Evolutionary conservation across 176 grass and related monocot genomes (phyloP), one percentile per base, ranked within the genome.

Genomic region (Aegilops umbellulata): DNA sequence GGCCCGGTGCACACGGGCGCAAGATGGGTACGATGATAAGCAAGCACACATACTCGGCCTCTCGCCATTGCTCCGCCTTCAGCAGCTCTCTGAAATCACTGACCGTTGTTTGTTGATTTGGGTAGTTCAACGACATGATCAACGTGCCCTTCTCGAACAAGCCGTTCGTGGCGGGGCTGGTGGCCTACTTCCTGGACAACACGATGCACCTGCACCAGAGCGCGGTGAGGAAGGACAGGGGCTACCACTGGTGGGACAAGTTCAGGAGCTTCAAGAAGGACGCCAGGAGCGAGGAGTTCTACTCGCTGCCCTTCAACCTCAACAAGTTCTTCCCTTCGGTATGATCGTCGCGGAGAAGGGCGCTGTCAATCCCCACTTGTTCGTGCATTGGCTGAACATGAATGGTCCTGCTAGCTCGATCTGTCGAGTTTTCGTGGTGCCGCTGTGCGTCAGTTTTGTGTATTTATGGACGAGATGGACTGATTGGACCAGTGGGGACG

Each of bases 41-140:
- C n/a, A n/a, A 61, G 85, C 35, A 81, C 16, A 44, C 75, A 4
- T 20, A n/a, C 8, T 22, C 4, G 49, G 49, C 2, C 32, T 17
- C 8, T 4, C 23, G 17, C 63, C 27, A 16, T 81, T n/a, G n/a
- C n/a, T n/a, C n/a, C n/a, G n/a, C n/a, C n/a, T n/a, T 46, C 24
- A 46, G 2, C 31, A 25, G 49, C 66, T 66, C 23, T 22, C 55
- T 26, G 22, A 10, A n/a, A 4, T 16, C 58, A 24, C 66, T 42
- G 2, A 60, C 27, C 1, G 44, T 31, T 68, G 2, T 47, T 22
- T 23, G 6, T 30, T 79, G 4, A 6, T 61, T 82, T 76, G 7
- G 25, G 51, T 86, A 98, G 97, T 98, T 98, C 77, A 96, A 98
- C 32, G 97, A 98, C 69, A 95, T 98, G 79, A 87, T 98, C 5